Percentiles rank a stretch among this genome's conserved stretches.
These are phyloP conservation scores for Paramecium octaurelia DNA, from an alignment of 73 alveolate species.

Conservation along the genomic window DNA sequence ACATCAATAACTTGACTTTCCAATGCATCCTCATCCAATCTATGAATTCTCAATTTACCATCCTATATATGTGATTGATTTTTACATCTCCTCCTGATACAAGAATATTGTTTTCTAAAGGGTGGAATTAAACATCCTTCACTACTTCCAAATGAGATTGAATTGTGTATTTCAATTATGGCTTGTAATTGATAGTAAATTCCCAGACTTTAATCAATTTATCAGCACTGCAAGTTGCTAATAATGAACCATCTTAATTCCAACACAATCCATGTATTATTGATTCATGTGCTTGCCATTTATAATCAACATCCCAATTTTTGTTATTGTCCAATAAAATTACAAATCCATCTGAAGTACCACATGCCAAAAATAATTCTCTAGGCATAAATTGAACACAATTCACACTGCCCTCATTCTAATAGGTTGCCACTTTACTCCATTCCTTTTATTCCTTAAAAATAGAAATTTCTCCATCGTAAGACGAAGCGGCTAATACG, in stretches of 20 bases:
- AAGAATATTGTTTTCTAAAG: not conserved
- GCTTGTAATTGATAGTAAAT: not conserved
- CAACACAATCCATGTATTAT: conserved; percentile 14
- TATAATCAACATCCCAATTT: not conserved
- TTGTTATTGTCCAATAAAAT: not conserved
- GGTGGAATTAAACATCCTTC: conserved; percentile 17
- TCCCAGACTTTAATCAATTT: conserved; percentile 70
- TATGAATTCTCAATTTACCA: not conserved
- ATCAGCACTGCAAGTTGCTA: conserved; percentile 74
- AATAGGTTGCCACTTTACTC: not conserved
- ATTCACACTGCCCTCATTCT: not conserved
- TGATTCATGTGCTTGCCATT: conserved; percentile 36
- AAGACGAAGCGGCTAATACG: conserved; percentile 68
- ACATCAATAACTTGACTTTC: not conserved
- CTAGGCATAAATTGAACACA: not conserved
- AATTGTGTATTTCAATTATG: not conserved
- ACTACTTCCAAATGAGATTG: not conserved
- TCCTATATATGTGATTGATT: not conserved
- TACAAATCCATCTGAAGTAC: conserved; percentile 43
- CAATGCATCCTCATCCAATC: not conserved
- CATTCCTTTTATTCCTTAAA: conserved; percentile 16
- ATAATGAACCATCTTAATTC: conserved; percentile 34
- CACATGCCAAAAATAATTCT: conserved; percentile 31
- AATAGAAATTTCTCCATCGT: conserved; percentile 63
- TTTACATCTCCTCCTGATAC: conserved; percentile 23